These are phyloP conservation scores for Colletotrichum sp. DNA, from an alignment of 2,329 filamentous ascomycete species.

Conservation along the genomic window DNA sequence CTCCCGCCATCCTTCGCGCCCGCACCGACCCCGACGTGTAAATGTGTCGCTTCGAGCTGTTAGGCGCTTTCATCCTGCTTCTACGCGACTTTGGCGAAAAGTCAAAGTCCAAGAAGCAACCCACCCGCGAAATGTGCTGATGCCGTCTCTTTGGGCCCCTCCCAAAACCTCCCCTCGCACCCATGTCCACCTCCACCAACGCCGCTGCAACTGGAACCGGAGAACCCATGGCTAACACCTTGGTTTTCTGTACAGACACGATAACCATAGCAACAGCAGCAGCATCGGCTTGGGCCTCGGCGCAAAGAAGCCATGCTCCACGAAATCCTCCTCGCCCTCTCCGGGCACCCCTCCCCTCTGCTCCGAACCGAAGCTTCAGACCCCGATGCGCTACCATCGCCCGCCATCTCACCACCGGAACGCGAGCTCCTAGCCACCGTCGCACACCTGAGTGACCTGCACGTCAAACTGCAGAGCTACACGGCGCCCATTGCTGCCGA, in stretches of 20 bases:
- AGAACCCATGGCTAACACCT: background rate
- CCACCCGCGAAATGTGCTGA: slow-evolving; percentile 9
- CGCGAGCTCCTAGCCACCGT: slow-evolving; percentile 80
- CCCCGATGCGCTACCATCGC: slow-evolving; percentile 46
- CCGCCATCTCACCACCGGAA: slow-evolving; percentile 75
- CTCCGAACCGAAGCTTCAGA: slow-evolving; percentile 63
- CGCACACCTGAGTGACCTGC: slow-evolving; percentile 78
- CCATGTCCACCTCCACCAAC: background rate
- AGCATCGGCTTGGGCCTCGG: background rate
- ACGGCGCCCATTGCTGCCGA: slow-evolving; percentile 70
- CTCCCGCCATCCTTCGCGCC: background rate
- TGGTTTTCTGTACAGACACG: background rate
- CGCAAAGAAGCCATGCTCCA: slow-evolving; percentile 75
- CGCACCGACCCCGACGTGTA: background rate
- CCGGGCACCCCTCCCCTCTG: slow-evolving; percentile 89
- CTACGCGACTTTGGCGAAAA: slow-evolving; percentile 48
- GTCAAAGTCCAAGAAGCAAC: slow-evolving; percentile 37
- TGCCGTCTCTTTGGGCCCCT: slow-evolving; percentile 18
- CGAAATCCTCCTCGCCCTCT: slow-evolving; percentile 96
- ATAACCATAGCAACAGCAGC: background rate
- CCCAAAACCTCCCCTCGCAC: background rate
- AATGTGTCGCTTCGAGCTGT: slow-evolving; percentile 62
- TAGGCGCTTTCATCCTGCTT: slow-evolving; percentile 55
- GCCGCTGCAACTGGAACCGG: background rate
- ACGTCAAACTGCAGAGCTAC: slow-evolving; percentile 73